Evolutionary conservation across 1,139 yeast species (phyloP), one percentile per base, ranked within the genome.

Genomic region (Suhomyces wounanorum): DNA sequence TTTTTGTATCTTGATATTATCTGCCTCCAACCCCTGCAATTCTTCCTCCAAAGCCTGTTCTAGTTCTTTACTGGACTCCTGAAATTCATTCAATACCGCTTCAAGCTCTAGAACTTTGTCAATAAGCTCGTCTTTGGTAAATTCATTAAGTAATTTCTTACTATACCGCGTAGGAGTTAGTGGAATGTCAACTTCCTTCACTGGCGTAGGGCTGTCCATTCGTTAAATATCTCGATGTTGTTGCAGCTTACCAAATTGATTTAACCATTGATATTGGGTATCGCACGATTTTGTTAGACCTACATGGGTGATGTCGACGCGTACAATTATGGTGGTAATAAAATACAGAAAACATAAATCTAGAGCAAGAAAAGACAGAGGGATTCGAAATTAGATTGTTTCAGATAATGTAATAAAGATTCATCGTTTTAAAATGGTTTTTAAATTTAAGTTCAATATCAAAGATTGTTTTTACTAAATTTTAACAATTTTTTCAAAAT

Each of bases 41-140:
- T 77, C 81, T 28, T 72, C 75, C 55, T 77, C 81, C 40, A 77
- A 62, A 0, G 78, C 79, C 50, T 63, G 72, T 54, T 77, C 81
- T 42, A 77, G 62, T 45, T 75, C 80, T 52, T 67, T 72, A 50
- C 77, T 71, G 2, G 77, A 70, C 44, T 73, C 78, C 53, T 76
- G 80, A 54, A 75, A 75, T 53, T 75, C 80, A 16, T 58, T 52
- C 17, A 75, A 57, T 43, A 72, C 77, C 13, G 60, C 57, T 54
- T 76, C 80, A 8, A 75, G 64, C 44, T 72, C 77, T 1, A 71
- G 46, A 30, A 73, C 66, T 48, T 69, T 62, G 41, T 61, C 62
- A 26, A 68, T 58, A 9, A 71, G 59, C 30, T 70, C 71, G 2
- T 65, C 70, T 48, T 62, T 64, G 5, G 67, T 50, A 44, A 69